Evolutionary conservation across 75 land plant genomes (phyloP).

Genomic region (Chamaecyparis obtusa): DNA sequence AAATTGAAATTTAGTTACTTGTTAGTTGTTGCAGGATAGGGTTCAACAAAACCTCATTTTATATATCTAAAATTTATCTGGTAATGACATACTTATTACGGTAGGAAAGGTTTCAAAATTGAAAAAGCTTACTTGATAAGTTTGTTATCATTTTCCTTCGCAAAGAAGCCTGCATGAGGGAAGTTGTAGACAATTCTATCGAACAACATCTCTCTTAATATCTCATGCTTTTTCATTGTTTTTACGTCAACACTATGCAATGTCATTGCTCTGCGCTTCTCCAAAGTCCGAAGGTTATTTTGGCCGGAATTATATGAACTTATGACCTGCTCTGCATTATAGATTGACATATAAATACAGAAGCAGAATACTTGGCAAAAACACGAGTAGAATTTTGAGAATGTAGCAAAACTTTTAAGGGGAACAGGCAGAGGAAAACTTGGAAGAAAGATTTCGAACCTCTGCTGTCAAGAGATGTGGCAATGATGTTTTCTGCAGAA

Average conservation of each 20-base stretch:
- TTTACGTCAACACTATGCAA: conserved; percentile 38
- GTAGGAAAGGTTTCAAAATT: not conserved
- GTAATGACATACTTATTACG: not conserved
- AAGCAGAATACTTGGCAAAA: not conserved
- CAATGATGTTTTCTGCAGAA: conserved; percentile 30
- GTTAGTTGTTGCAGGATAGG: not conserved
- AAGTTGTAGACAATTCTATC: conserved; percentile 59
- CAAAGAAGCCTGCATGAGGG: conserved; percentile 57
- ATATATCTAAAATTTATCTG: not conserved
- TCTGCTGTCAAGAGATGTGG: conserved; percentile 30
- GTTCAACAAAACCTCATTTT: not conserved
- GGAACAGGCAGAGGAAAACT: not conserved
- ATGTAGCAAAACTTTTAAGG: not conserved
- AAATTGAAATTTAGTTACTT: not conserved
- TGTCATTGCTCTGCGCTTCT: conserved; percentile 22
- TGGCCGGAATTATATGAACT: not conserved
- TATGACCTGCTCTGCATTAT: not conserved
- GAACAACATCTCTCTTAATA: conserved; percentile 25
- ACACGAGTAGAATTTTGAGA: not conserved
- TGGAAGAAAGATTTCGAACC: not conserved
- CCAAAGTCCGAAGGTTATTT: not conserved
- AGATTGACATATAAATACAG: not conserved
- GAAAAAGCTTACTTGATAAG: not conserved
- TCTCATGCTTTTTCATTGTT: conserved; percentile 24
- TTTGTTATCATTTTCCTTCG: conserved; percentile 12